Evolutionary conservation across 1,284 basidiomycete species (phyloP).

Genomic region (Peniophora sp.): DNA sequence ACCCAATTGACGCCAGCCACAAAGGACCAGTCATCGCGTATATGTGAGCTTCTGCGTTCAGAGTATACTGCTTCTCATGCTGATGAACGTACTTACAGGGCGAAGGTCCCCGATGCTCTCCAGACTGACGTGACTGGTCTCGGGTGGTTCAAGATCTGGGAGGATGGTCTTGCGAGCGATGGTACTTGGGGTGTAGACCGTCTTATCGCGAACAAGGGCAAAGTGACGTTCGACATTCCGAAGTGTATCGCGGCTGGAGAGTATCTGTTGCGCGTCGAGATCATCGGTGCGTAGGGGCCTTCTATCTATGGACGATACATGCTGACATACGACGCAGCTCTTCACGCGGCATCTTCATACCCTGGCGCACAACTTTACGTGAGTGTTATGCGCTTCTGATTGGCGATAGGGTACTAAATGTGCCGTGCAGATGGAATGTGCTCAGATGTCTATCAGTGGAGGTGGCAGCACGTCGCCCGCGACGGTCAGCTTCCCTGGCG

Average conservation of each 20-base stretch:
- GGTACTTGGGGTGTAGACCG: slow-evolving; percentile 29
- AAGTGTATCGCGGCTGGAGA: slow-evolving; percentile 15
- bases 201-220: slow-evolving; percentile 33
- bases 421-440: slow-evolving; percentile 1
- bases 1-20: slow-evolving; percentile 41
- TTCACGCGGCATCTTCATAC: not conserved
- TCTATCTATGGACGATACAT: too few relatives aligned
- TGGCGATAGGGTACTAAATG: not conserved
- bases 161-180: slow-evolving; percentile 25
- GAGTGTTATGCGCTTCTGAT: not conserved
- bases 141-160: slow-evolving; percentile 24
- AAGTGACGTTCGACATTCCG: slow-evolving; percentile 31
- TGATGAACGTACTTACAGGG: slow-evolving; percentile 17
- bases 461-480: slow-evolving; percentile 36
- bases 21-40: slow-evolving; percentile 18
- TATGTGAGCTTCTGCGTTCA: not conserved
- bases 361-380: not conserved
- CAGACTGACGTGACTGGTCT: slow-evolving; percentile 23
- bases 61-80: not conserved
- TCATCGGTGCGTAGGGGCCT: slow-evolving; percentile 9
- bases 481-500: slow-evolving; percentile 44
- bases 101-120: slow-evolving; percentile 29
- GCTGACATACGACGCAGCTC: not conserved
- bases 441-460: slow-evolving; percentile 44
- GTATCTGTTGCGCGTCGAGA: slow-evolving; percentile 14